Evolutionary conservation across 2,329 filamentous ascomycete genomes (phyloP).

Genomic region (Diaporthe sp.): DNA sequence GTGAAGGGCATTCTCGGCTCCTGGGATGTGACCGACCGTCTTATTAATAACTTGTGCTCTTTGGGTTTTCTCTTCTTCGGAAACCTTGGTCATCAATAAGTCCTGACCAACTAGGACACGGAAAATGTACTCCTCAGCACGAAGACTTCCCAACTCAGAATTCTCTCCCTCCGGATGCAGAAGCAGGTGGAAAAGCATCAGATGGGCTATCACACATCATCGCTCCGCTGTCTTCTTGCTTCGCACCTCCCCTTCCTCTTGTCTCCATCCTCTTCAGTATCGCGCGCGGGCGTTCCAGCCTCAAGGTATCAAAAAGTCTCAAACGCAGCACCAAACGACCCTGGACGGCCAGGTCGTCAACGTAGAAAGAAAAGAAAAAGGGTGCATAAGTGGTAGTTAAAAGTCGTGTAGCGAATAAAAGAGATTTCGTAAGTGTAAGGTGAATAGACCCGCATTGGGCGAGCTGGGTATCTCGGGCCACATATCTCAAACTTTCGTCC

Average conservation of each 20-base stretch:
- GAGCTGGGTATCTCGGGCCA: conserved; percentile 51
- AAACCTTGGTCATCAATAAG: conserved; percentile 25
- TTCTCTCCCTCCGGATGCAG: background rate
- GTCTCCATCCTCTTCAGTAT: conserved; percentile 19
- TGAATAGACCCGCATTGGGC: conserved; percentile 46
- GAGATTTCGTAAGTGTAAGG: conserved; percentile 27
- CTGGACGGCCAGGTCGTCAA: conserved; percentile 24
- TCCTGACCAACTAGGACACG: conserved; percentile 24
- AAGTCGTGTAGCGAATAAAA: conserved; percentile 34
- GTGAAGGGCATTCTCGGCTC: conserved; percentile 15
- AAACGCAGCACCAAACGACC: conserved; percentile 38
- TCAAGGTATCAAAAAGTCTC: conserved; percentile 40
- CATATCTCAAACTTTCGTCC: conserved; percentile 43
- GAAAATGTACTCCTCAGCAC: conserved; percentile 20
- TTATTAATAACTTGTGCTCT: conserved; percentile 32
- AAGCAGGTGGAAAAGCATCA: background rate
- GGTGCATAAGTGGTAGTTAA: conserved; percentile 31
- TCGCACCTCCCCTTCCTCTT: background rate
- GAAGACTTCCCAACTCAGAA: background rate
- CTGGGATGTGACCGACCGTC: conserved; percentile 3
- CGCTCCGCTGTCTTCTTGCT: background rate
- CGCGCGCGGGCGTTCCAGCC: conserved; percentile 28
- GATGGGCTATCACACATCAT: background rate
- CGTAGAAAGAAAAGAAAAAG: conserved; percentile 19
- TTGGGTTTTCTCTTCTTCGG: background rate